phyloP scores from a whole-genome alignment of 176 grass and related monocot genomes.

The barley (Hordeum vulgare) region DNA sequence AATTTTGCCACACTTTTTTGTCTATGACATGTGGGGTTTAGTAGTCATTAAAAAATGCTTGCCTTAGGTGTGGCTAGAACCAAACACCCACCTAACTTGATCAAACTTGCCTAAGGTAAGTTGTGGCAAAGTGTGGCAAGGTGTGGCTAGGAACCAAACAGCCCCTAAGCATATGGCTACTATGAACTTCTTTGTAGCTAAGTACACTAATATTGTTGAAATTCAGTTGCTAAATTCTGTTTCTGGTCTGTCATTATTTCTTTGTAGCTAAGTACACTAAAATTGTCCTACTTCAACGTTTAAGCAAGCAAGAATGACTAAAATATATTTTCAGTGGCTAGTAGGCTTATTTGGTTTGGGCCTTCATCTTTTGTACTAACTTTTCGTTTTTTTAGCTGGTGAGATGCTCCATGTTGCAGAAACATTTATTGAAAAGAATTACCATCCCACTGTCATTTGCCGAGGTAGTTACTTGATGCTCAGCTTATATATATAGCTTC shows the following conservation, averaged over 20 bases:
- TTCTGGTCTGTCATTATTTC: neutral
- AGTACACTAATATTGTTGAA: neutral
- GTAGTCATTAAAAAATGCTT: no score
- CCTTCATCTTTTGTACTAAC: neutral
- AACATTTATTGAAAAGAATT: constrained; percentile 86
- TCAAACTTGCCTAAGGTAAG: no score
- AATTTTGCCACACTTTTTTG: no score
- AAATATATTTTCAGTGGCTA: neutral
- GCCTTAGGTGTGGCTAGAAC: no score
- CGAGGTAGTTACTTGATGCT: constrained; percentile 44
- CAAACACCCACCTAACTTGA: no score
- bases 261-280: neutral
- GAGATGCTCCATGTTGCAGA: constrained; percentile 99
- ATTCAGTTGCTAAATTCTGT: neutral
- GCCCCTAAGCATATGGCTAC: neutral
- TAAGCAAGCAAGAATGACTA: constrained; percentile 2
- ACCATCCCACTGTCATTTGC: constrained; percentile 95
- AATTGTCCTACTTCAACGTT: neutral
- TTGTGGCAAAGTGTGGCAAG: no score
- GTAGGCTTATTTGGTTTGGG: neutral
- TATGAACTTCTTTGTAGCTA: neutral
- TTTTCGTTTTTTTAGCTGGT: constrained; percentile 57
- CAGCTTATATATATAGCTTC: neutral
- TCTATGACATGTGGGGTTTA: no score
- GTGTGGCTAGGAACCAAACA: no score